Conservation (phyloP, 176 grass and related monocot genomes). For the Oryza longistaminata region DNA sequence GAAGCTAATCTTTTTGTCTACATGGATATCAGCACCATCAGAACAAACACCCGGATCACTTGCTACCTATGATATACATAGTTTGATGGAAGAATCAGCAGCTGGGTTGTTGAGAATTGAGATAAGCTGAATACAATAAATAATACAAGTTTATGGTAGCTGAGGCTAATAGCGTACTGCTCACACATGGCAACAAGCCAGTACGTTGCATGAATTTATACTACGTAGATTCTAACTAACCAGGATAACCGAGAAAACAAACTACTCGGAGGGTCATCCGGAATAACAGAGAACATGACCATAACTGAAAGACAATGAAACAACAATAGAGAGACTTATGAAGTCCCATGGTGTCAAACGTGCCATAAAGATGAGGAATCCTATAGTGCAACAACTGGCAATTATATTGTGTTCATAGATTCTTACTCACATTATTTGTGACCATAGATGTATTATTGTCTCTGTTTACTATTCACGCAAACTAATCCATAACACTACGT, state of each 20-base stretch:
- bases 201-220: not conserved
- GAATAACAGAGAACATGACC: slow-evolving; percentile 9
- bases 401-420: not conserved
- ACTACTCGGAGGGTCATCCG: not conserved
- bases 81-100: slow-evolving; percentile 37
- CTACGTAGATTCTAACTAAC: not conserved
- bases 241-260: slow-evolving; percentile 2
- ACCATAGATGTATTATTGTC: too few relatives aligned
- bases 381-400: not conserved
- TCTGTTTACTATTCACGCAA: too few relatives aligned
- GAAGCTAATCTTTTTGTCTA: slow-evolving; percentile 78
- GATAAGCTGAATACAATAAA: slow-evolving; percentile 15
- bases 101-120: slow-evolving; percentile 32
- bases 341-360: slow-evolving; percentile 5
- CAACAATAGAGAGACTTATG: slow-evolving; percentile 2
- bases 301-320: slow-evolving; percentile 8
- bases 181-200: not conserved
- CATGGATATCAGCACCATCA: slow-evolving; percentile 90
- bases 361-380: slow-evolving; percentile 24
- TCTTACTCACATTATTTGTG: slow-evolving; percentile 15
- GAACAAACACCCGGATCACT: slow-evolving; percentile 69
- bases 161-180: not conserved
- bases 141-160: not conserved
- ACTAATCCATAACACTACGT: not conserved
- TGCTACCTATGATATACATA: slow-evolving; percentile 61